Evolutionary conservation across 768 basidiomycete genomes (phyloP).

Genomic region (Tricholoma sp.): DNA sequence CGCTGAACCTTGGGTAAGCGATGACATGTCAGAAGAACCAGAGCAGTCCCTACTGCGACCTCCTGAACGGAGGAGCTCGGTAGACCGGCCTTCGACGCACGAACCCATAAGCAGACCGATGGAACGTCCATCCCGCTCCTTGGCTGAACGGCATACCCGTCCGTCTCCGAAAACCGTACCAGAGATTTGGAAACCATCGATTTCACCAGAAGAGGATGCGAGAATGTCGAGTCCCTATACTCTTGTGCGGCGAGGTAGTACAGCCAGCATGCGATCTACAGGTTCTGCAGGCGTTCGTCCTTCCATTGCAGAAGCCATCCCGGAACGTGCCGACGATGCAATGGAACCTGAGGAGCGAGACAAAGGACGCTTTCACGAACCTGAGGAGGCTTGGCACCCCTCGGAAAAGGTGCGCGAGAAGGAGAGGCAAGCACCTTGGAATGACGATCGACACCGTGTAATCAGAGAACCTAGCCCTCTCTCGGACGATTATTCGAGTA

Average conservation of each 20-base stretch:
- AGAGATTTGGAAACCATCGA: slow-evolving; percentile 47
- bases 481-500: slow-evolving; percentile 3
- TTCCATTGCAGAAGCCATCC: slow-evolving; percentile 33
- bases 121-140: slow-evolving; percentile 10
- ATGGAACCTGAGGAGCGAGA: slow-evolving; percentile 7
- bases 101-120: slow-evolving; percentile 8
- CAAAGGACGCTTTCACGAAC: slow-evolving; percentile 1
- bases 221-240: slow-evolving; percentile 36
- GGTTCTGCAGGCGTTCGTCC: slow-evolving; percentile 37
- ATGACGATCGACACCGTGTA: slow-evolving; percentile 16
- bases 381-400: slow-evolving; percentile 7
- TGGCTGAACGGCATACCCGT: slow-evolving; percentile 27
- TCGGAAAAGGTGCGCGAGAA: slow-evolving; percentile 13
- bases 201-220: slow-evolving; percentile 40
- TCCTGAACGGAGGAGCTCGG: slow-evolving; percentile 11
- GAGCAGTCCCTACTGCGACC: slow-evolving; percentile 18
- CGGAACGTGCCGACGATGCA: slow-evolving; percentile 28
- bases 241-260: slow-evolving; percentile 43
- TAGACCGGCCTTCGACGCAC: slow-evolving; percentile 14
- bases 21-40: slow-evolving; percentile 14
- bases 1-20: slow-evolving; percentile 3
- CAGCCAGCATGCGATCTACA: slow-evolving; percentile 43
- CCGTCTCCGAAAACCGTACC: slow-evolving; percentile 30
- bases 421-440: slow-evolving; percentile 5
- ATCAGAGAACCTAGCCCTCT: slow-evolving; percentile 13